These are phyloP conservation scores for Tricholoma hemisulphureum DNA, from an alignment of 768 basidiomycete species.

Conservation along the genomic window DNA sequence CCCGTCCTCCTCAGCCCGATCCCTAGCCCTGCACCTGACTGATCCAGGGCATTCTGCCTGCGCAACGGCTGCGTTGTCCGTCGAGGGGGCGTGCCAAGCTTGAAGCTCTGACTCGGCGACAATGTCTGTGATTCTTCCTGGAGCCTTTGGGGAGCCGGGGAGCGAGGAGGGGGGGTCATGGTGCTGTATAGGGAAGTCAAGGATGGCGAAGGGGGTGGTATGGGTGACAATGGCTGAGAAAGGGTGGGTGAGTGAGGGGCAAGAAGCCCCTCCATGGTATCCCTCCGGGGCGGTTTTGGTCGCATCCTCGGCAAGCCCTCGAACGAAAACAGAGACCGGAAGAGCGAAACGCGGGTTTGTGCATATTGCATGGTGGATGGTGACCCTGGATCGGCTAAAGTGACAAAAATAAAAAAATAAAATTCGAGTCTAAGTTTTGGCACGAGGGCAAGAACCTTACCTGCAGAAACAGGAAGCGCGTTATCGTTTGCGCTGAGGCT, in stretches of 20 bases:
- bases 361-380: constrained; percentile 32
- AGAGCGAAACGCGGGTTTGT: constrained; percentile 52
- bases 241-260: constrained; percentile 59
- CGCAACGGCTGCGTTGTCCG: constrained; percentile 29
- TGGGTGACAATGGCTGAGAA: constrained; percentile 33
- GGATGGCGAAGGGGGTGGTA: constrained; percentile 30
- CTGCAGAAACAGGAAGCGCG: constrained; percentile 74
- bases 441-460: constrained; percentile 29
- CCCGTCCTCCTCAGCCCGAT: constrained; percentile 29
- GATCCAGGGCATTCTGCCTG: constrained; percentile 14
- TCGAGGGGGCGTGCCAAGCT: constrained; percentile 43
- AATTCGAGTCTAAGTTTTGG: not conserved
- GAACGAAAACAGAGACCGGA: constrained; percentile 61
- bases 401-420: constrained; percentile 14
- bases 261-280: constrained; percentile 66
- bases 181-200: constrained; percentile 20
- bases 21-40: constrained; percentile 24
- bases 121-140: constrained; percentile 36
- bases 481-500: constrained; percentile 97
- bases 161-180: constrained; percentile 30
- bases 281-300: constrained; percentile 42
- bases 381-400: constrained; percentile 40
- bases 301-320: constrained; percentile 42
- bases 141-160: constrained; percentile 30
- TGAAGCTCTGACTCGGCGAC: constrained; percentile 32